A percentile compares a stretch with the other conserved stretches of the same genome.
Conservation (phyloP, 1,139 yeast genomes). For the Hyphopichia buzzinii region DNA sequence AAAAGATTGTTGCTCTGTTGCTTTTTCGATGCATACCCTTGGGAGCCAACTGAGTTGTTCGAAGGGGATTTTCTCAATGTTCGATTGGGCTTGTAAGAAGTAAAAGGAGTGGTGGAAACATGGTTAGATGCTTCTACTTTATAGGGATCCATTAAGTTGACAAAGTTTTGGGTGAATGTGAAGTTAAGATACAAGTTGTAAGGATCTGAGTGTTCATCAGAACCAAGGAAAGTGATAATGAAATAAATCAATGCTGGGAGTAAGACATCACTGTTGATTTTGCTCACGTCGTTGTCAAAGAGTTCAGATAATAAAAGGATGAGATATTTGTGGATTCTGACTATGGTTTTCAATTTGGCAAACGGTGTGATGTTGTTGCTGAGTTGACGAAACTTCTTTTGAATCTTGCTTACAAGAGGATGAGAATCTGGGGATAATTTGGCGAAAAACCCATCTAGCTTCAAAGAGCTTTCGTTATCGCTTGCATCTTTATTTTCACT, state of each 20-base stretch:
- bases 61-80: constrained; percentile 9
- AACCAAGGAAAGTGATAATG: constrained; percentile 24
- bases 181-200: constrained; percentile 37
- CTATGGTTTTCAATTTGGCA: constrained; percentile 29
- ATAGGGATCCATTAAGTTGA: constrained; percentile 34
- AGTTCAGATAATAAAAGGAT: constrained; percentile 21
- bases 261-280: constrained; percentile 39
- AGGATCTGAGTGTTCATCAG: constrained; percentile 11
- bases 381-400: constrained; percentile 7
- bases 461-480: constrained; percentile 4
- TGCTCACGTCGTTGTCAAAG: constrained; percentile 16
- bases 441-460: constrained; percentile 18
- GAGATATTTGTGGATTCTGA: constrained; percentile 31
- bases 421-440: constrained; percentile 8
- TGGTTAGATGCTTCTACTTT: constrained; percentile 16
- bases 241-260: constrained; percentile 41
- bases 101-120: constrained; percentile 16
- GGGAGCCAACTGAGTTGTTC: background rate
- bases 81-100: constrained; percentile 13
- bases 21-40: constrained; percentile 7
- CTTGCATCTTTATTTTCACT: constrained; percentile 19
- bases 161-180: constrained; percentile 36
- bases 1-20: constrained; percentile 18
- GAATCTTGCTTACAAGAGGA: constrained; percentile 1
- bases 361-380: constrained; percentile 28